Evolutionary conservation across 75 land plant genomes (phyloP), one percentile per base, ranked within the genome.

Genomic region (Isoetes taiwanensis): DNA sequence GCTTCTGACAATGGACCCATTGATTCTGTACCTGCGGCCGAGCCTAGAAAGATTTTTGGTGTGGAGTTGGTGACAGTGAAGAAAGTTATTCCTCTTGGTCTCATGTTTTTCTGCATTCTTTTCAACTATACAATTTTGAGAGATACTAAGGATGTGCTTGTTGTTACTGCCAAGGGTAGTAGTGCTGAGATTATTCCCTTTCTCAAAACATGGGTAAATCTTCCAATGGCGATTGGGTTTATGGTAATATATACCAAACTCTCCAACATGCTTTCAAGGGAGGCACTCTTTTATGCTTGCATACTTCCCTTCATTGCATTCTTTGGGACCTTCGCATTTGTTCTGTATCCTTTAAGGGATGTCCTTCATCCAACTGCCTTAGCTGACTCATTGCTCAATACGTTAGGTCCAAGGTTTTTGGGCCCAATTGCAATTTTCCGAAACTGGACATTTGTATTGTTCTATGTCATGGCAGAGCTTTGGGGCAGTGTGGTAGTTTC

Each of bases 401-500:
- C 63, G 3, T 71, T 94, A 28, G 99, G 99, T 1, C 83, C 96
- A 2, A 74, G 96, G 61, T 94, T 88, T 61, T 70, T 84, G 52
- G 99, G 99, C 0, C 99, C 99, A 3, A 71, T 94, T 41, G 99
- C 99, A 0, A 89, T 94, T 70, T 35, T 94, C 59, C 86, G 99
- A 74, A 94, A 91, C 31, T 94, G 99, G 99, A 81, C 90, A 43
- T 94, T 94, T 64, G 82, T 85, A 38, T 57, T 94, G 62, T 94
- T 94, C 71, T 94, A 94, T 68, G 99, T 94, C 71, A 94, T 94
- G 99, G 96, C 99, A 43, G 99, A 94, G 68, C 72, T 94, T 2
- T 94, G 99, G 99, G 99, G 99, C 8, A 88, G 96, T 64, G 99
- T 94, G 42, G 99, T 94, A 21, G 72, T 94, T 21, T 94, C 99